Evolutionary conservation across 257 asterid species (phyloP).

Genomic region (Solanum ahanhuiri): DNA sequence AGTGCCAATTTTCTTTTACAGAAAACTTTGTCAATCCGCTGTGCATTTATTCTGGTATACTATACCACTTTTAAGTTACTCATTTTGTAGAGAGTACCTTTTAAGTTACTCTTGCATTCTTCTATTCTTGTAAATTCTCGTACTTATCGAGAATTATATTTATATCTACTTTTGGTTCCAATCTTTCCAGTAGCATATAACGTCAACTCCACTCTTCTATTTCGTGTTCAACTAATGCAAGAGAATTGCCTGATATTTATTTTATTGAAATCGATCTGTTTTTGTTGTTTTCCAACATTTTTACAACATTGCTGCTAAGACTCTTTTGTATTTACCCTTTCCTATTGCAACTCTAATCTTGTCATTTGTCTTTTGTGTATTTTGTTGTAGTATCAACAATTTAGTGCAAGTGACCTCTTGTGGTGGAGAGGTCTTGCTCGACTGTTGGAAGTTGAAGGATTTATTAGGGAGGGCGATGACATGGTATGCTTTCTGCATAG

Average conservation of each 20-base stretch:
- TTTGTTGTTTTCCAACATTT: not conserved
- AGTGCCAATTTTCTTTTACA: not conserved
- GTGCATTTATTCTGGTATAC: not conserved
- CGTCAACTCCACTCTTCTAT: not conserved
- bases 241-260: not conserved
- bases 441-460: constrained; percentile 49
- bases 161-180: not conserved
- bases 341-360: not conserved
- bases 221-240: not conserved
- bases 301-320: not conserved
- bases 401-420: constrained; percentile 42
- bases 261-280: not conserved
- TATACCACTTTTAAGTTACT: not conserved
- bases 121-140: not conserved
- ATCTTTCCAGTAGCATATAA: not conserved
- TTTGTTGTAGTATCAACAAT: constrained; percentile 37
- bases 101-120: not conserved
- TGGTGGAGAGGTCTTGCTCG: constrained; percentile 87
- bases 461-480: constrained; percentile 47
- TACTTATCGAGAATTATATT: not conserved
- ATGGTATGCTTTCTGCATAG: constrained; percentile 32
- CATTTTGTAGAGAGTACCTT: not conserved
- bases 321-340: not conserved
- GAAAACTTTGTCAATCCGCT: not conserved
- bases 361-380: not conserved